Base-by-base conservation (phyloP, 2,329 filamentous ascomycete species). In the Fusarium dlaminii region DNA sequence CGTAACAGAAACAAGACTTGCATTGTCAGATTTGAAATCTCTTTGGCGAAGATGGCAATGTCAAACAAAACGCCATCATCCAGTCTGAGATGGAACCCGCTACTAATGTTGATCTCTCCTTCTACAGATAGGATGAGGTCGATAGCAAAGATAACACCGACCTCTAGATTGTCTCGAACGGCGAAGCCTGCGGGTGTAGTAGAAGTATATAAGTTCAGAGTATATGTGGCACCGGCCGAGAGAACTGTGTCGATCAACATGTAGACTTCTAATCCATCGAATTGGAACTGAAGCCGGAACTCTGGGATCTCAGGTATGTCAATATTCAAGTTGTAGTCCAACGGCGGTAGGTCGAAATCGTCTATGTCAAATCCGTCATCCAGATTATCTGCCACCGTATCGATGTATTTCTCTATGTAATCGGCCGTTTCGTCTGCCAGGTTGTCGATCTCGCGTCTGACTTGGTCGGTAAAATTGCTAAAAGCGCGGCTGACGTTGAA, bases 1-100 rank as follows among this genome's bases (percentile, higher is more conserved):
- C 0, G 30, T 7, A 11, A 8, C n/a, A 14, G 22, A 24, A 6
- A 8, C 0, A 29, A 10, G 3, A 55, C 51, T 18, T n/a, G 3
- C 51, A 55, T 40, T 10, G 24, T 40, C 8, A 55, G 6, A n/a
- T 8, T 40, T 2, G 51, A 40, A n/a, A 55, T 18, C 6, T 30
- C 5, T 2, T 29, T 55, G 8, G 34, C 17, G 8, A 55, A 55
- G 15, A 55, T 30, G 8, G 20, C 34, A 40, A 55, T 22, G 8
- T 40, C 51, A 13, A 55, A 29, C 4, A 29, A n/a, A 10, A 40
- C 51, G 2, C 51, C 51, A 18, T 55, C 34, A 3, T 40, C 34
- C 1, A 55, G 15, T 40, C 15, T 55, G 14, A 55, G 34, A n/a
- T 55, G 51, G 11, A 55, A 55, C 0, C 51, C 51, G 8, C 24